Percentiles rank a stretch among this genome's conserved stretches.
Conservation (phyloP, 768 basidiomycete genomes). For the Dioszegia crocea region DNA sequence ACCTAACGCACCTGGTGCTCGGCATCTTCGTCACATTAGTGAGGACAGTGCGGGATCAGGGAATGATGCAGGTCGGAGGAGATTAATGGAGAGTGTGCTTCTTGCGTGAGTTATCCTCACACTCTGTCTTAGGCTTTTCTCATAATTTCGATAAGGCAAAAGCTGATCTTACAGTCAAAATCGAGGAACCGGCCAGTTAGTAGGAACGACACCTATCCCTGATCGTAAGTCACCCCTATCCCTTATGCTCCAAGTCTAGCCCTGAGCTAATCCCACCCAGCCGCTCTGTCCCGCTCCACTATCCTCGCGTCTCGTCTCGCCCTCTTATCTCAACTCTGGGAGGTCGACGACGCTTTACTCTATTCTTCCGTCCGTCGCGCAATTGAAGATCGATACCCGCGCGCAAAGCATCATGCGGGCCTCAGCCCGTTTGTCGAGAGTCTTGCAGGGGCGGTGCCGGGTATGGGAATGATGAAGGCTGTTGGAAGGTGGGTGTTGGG, state of each 20-base stretch:
- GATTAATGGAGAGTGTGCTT: neutral
- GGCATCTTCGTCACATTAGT: conserved; percentile 12
- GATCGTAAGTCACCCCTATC: neutral
- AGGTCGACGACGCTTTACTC: conserved; percentile 41
- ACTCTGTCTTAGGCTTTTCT: neutral
- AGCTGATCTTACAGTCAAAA: neutral
- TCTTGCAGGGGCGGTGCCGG: conserved; percentile 18
- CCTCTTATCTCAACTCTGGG: conserved; percentile 24
- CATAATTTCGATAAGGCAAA: neutral
- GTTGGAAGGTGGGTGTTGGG: conserved; percentile 26
- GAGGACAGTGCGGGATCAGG: conserved; percentile 6
- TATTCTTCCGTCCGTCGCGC: conserved; percentile 34
- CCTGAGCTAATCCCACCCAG: neutral
- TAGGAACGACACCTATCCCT: too few relatives aligned
- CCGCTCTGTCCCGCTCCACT: too few relatives aligned
- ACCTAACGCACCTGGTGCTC: neutral
- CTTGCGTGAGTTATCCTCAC: neutral
- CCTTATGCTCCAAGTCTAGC: too few relatives aligned
- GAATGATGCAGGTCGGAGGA: neutral
- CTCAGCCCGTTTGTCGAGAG: conserved; percentile 19
- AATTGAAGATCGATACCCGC: conserved; percentile 34
- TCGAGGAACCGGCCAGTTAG: too few relatives aligned
- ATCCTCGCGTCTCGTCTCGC: conserved; percentile 13
- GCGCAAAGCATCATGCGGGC: conserved; percentile 30
- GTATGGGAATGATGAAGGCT: conserved; percentile 10